Conservation (phyloP, 495 filamentous ascomycete species). For the Baudoinia panamericana region DNA sequence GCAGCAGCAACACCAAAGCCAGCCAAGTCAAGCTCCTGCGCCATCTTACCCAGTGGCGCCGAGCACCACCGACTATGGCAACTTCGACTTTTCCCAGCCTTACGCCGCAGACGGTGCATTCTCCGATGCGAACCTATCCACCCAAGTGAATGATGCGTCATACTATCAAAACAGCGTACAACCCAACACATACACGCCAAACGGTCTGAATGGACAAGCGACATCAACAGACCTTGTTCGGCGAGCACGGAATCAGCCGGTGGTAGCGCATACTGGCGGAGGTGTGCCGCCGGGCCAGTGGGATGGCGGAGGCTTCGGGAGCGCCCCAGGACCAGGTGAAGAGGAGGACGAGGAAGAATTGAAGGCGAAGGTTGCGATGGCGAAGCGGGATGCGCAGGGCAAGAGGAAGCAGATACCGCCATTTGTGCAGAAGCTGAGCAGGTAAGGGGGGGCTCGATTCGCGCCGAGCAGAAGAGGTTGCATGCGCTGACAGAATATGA, state of each 20-base stretch:
- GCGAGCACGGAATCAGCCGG: conserved; percentile 48
- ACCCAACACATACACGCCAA: conserved; percentile 2
- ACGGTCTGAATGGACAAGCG: conserved; percentile 1
- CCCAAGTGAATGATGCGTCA: conserved; percentile 7
- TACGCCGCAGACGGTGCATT: conserved; percentile 5
- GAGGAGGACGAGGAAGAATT: conserved; percentile 64
- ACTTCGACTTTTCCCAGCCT: conserved; percentile 16
- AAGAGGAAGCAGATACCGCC: conserved; percentile 92
- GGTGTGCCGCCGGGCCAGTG: conserved; percentile 29
- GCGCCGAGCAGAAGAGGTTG: conserved; percentile 12
- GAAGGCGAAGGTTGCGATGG: conserved; percentile 57
- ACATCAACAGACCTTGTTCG: conserved; percentile 53
- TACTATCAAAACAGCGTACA: conserved; percentile 7
- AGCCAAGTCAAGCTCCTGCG: conserved; percentile 22
- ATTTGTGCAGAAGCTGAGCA: conserved; percentile 97
- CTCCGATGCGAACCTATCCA: not conserved
- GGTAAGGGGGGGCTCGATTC: conserved; percentile 51
- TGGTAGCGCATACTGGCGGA: conserved; percentile 37
- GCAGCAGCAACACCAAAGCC: conserved; percentile 27
- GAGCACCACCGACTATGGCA: conserved; percentile 16
- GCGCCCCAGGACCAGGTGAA: conserved; percentile 29
- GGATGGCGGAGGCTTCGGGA: conserved; percentile 1
- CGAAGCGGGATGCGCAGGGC: conserved; percentile 69
- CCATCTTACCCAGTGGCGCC: not conserved
- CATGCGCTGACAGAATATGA: not conserved